phyloP scores from a whole-genome alignment of 495 filamentous ascomycete species.

The Penicillium maclennaniae region DNA sequence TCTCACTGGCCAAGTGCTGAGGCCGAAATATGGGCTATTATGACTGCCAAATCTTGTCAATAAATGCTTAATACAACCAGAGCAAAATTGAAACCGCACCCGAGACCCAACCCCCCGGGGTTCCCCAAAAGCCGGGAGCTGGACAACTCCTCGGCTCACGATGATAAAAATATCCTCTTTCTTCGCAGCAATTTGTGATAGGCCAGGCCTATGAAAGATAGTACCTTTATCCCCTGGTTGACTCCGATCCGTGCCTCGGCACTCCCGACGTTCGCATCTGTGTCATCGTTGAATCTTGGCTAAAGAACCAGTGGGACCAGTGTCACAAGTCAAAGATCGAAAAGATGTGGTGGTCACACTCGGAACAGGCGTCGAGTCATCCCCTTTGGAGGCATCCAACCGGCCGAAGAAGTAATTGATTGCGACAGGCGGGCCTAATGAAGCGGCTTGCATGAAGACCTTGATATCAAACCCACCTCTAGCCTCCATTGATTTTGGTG shows the following conservation, averaged over 20 bases:
- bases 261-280: not conserved
- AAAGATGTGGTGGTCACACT: conserved; percentile 27
- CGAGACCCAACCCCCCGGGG: no score
- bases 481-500: conserved; percentile 18
- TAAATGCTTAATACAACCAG: no score
- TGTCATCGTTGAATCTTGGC: not conserved
- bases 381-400: conserved; percentile 10
- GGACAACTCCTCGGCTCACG: not conserved
- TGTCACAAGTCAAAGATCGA: conserved; percentile 11
- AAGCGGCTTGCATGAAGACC: conserved; percentile 28
- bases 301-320: conserved; percentile 2
- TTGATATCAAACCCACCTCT: conserved; percentile 32
- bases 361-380: not conserved
- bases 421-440: conserved; percentile 25
- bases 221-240: not conserved
- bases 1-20: no score
- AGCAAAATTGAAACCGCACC: no score
- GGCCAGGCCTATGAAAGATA: not conserved
- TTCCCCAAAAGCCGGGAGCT: no score
- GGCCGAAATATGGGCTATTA: no score
- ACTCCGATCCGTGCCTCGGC: not conserved
- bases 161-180: not conserved
- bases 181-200: not conserved
- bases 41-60: no score
- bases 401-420: conserved; percentile 37